These are phyloP conservation scores for Hordeum marinum DNA, from an alignment of 176 grass and related monocot species.

Conservation along the genomic window DNA sequence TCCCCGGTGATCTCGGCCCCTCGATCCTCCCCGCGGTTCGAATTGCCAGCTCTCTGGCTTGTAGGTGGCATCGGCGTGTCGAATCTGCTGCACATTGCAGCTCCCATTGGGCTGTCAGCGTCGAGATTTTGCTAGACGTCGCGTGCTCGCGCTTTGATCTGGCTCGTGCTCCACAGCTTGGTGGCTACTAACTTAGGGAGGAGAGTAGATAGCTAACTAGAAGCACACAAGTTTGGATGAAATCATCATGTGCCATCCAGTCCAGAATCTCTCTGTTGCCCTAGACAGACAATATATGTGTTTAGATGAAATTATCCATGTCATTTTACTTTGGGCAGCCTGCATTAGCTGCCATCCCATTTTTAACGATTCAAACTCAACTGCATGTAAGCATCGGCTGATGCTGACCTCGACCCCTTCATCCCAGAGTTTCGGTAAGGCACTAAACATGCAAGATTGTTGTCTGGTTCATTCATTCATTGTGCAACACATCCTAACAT, in stretches of 20 bases:
- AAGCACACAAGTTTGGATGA: neutral
- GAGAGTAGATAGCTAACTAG: neutral
- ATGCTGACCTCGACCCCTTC: too few species aligned
- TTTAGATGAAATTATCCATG: neutral
- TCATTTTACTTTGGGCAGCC: neutral
- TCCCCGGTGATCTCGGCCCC: neutral
- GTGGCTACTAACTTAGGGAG: neutral
- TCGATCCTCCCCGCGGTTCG: neutral
- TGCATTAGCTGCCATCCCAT: neutral
- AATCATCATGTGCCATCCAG: neutral
- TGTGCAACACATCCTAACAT: neutral
- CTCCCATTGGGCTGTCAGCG: neutral
- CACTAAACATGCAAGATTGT: too few species aligned
- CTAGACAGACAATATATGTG: neutral
- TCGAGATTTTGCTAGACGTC: neutral
- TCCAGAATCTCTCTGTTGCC: too few species aligned
- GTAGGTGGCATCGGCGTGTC: neutral
- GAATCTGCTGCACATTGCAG: neutral
- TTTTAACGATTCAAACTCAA: neutral
- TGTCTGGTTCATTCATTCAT: neutral
- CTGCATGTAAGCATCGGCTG: too few species aligned
- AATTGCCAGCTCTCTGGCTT: neutral
- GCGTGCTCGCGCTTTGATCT: neutral
- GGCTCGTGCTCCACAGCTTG: neutral
- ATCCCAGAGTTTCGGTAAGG: too few species aligned